Percentiles rank a stretch among this genome's conserved stretches.
phyloP scores from a whole-genome alignment of 306 rosid genomes.

The Lablab purpureus region DNA sequence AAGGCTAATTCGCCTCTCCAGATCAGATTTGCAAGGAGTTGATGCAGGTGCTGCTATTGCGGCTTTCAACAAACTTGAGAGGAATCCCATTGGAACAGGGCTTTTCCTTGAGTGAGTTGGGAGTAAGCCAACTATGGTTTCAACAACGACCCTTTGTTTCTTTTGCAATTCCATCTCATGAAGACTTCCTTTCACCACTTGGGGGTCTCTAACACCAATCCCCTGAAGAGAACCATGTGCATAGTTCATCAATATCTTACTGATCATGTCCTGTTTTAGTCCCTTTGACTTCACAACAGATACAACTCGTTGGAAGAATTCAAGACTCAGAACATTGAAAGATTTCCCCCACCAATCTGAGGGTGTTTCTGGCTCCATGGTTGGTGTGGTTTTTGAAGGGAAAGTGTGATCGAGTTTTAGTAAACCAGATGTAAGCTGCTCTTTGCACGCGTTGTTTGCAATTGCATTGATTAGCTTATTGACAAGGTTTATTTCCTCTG shows the following conservation, averaged over 20 bases:
- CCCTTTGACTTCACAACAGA: slow-evolving; percentile 89
- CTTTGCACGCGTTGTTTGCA: slow-evolving; percentile 91
- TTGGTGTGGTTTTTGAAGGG: slow-evolving; percentile 58
- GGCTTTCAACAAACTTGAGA: slow-evolving; percentile 88
- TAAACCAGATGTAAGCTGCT: slow-evolving; percentile 88
- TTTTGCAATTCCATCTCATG: slow-evolving; percentile 74
- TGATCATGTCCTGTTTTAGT: slow-evolving; percentile 86
- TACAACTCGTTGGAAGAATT: slow-evolving; percentile 83
- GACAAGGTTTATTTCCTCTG: slow-evolving; percentile 83
- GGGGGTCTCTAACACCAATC: slow-evolving; percentile 66
- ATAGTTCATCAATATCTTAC: slow-evolving; percentile 88
- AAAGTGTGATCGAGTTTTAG: slow-evolving; percentile 83
- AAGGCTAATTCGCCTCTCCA: slow-evolving; percentile 89
- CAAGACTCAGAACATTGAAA: slow-evolving; percentile 72
- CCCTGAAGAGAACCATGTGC: slow-evolving; percentile 88
- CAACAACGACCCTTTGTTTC: slow-evolving; percentile 87
- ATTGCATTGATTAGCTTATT: slow-evolving; percentile 80
- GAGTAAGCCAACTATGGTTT: slow-evolving; percentile 76
- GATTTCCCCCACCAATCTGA: slow-evolving; percentile 97
- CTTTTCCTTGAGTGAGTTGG: slow-evolving; percentile 95
- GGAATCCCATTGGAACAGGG: slow-evolving; percentile 96
- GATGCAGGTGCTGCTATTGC: slow-evolving; percentile 82
- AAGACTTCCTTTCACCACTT: slow-evolving; percentile 66
- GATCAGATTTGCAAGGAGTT: slow-evolving; percentile 74
- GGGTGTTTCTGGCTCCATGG: slow-evolving; percentile 83